A percentile compares a stretch with the other conserved stretches of the same genome.
Evolutionary conservation across 2,329 filamentous ascomycete genomes (phyloP).

Genomic region (Teratosphaeria gauchensis): DNA sequence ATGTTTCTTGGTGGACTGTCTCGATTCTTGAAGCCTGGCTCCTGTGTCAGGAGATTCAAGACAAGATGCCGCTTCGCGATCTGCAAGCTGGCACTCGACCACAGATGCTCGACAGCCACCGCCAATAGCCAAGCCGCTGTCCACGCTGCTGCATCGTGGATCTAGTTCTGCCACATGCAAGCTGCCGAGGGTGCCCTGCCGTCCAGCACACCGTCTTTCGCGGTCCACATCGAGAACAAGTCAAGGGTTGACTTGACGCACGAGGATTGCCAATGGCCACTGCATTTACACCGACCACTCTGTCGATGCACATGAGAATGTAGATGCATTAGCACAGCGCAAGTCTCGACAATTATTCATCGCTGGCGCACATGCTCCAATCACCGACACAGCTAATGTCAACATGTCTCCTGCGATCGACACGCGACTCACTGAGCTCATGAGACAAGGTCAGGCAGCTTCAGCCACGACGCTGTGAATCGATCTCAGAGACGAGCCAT

Average conservation of each 20-base stretch:
- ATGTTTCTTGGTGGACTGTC: not conserved
- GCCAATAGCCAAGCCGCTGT: not conserved
- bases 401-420: not conserved
- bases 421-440: not conserved
- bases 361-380: not conserved
- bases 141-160: not conserved
- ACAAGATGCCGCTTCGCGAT: not conserved
- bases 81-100: not conserved
- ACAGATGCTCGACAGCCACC: not conserved
- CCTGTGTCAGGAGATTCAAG: not conserved
- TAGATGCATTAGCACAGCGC: not conserved
- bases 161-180: not conserved
- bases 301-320: not conserved
- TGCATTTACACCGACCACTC: not conserved
- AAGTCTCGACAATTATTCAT: not conserved
- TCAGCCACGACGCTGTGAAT: not conserved
- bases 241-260: not conserved
- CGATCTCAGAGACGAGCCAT: not conserved
- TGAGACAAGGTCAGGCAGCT: not conserved
- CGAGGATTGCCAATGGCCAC: not conserved
- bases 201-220: not conserved
- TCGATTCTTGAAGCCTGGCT: not conserved
- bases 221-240: not conserved
- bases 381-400: not conserved
- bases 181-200: not conserved